Conservation (phyloP, 768 basidiomycete species). For the Strobilomyces dryophilus region DNA sequence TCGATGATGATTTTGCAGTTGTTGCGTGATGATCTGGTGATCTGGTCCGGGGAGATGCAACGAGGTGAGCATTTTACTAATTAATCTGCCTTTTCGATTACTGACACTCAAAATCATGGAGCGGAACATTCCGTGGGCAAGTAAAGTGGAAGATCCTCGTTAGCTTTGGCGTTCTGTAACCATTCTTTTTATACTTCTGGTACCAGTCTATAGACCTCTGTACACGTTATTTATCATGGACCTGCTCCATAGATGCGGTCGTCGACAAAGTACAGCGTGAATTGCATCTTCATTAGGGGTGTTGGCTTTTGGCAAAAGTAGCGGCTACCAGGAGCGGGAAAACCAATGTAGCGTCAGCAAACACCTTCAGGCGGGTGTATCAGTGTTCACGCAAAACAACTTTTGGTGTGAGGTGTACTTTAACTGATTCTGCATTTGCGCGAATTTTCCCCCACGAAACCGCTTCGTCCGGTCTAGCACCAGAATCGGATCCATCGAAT, state of each 20-base stretch:
- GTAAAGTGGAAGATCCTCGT: conserved; percentile 3
- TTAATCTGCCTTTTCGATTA: conserved; percentile 1
- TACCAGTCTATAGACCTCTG: background rate
- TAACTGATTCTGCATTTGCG: conserved; percentile 75
- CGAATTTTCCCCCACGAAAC: conserved; percentile 99
- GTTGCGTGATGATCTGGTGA: conserved; percentile 76
- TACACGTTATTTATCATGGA: conserved; percentile 13
- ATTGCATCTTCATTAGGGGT: background rate
- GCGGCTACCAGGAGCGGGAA: conserved; percentile 95
- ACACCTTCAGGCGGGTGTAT: conserved; percentile 45
- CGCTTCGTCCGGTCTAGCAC: conserved; percentile 95
- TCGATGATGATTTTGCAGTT: conserved; percentile 82
- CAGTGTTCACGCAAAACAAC: conserved; percentile 1
- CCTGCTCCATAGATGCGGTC: background rate
- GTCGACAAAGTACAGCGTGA: background rate
- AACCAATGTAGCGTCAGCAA: conserved; percentile 94
- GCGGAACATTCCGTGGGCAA: conserved; percentile 19
- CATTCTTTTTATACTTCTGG: background rate
- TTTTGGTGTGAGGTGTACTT: conserved; percentile 41
- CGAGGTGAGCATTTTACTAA: conserved; percentile 27
- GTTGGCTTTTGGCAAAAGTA: conserved; percentile 67
- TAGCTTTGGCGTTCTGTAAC: background rate
- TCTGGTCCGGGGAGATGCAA: conserved; percentile 80
- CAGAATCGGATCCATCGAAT: conserved; percentile 98
- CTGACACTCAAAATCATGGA: conserved; percentile 17